Percentiles rank a stretch among this genome's conserved stretches.
phyloP scores from a whole-genome alignment of 2,329 filamentous ascomycete species.

The Aspergillaceae sp. region DNA sequence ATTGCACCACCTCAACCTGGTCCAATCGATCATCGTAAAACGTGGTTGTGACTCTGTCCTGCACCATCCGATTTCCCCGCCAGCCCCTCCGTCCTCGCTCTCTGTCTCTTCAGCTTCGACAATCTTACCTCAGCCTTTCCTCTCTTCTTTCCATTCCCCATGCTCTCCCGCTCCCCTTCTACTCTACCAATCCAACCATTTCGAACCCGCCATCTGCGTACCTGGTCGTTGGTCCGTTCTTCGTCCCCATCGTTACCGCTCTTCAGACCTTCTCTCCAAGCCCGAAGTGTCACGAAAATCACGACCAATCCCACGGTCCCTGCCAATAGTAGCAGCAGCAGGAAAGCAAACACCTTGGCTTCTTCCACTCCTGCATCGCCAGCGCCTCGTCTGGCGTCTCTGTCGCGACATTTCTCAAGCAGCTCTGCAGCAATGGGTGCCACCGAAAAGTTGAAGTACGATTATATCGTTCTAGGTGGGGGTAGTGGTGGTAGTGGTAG shows the following conservation, averaged over 20 bases:
- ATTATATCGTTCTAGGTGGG: slow-evolving; percentile 49
- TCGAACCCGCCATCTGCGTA: slow-evolving; percentile 8
- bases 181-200: slow-evolving; percentile 11
- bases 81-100: slow-evolving; percentile 2
- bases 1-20: neutral
- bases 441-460: slow-evolving; percentile 39
- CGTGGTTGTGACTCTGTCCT: neutral
- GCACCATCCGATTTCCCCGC: slow-evolving; percentile 1
- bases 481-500: slow-evolving; percentile 46
- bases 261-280: neutral
- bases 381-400: slow-evolving; percentile 28
- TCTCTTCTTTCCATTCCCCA: slow-evolving; percentile 7
- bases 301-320: neutral
- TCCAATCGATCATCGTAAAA: neutral
- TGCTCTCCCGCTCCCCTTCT: slow-evolving; percentile 14
- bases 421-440: slow-evolving; percentile 36
- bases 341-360: slow-evolving; percentile 20
- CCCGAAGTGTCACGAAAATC: neutral
- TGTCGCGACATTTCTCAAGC: slow-evolving; percentile 36
- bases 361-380: slow-evolving; percentile 7
- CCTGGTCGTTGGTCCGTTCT: neutral
- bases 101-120: no score
- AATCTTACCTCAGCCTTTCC: no score
- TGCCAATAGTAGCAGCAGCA: neutral
- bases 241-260: no score